These are phyloP conservation scores for Vitis labrusca DNA, from an alignment of 164 flowering plant genomes.

Conservation along the genomic window DNA sequence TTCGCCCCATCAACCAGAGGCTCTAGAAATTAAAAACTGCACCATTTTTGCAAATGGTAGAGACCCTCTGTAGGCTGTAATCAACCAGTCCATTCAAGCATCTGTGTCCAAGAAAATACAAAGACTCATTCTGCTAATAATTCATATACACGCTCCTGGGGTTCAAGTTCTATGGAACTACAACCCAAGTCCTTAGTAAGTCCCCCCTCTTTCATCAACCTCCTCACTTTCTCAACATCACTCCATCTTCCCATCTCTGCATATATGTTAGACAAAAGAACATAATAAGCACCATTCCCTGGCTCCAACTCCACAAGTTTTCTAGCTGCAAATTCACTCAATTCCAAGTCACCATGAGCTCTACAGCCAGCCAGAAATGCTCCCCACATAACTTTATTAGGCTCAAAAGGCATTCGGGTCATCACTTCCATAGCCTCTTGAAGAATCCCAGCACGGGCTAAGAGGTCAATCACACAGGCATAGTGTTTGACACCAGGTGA, in stretches of 20 bases:
- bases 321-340: slow-evolving; percentile 47
- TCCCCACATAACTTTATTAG: slow-evolving; percentile 55
- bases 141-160: slow-evolving; percentile 9
- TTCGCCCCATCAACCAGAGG: too few relatives aligned
- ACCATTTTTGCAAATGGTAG: too few relatives aligned
- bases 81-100: too few relatives aligned
- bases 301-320: slow-evolving; percentile 56
- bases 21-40: too few relatives aligned
- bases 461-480: slow-evolving; percentile 52
- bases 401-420: slow-evolving; percentile 45
- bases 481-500: slow-evolving; percentile 44
- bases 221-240: slow-evolving; percentile 37
- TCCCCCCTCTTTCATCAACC: slow-evolving; percentile 47
- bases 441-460: slow-evolving; percentile 41
- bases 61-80: too few relatives aligned
- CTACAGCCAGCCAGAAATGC: slow-evolving; percentile 43
- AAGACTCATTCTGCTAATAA: slow-evolving; percentile 10
- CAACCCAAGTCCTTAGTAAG: slow-evolving; percentile 43
- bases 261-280: slow-evolving; percentile 46
- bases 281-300: slow-evolving; percentile 37
- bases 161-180: slow-evolving; percentile 34
- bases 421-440: slow-evolving; percentile 43
- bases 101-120: background rate
- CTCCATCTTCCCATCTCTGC: slow-evolving; percentile 53
- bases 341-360: slow-evolving; percentile 36